Evolutionary conservation across 768 basidiomycete genomes (phyloP).

Genomic region (Leccinum subtestaceum): DNA sequence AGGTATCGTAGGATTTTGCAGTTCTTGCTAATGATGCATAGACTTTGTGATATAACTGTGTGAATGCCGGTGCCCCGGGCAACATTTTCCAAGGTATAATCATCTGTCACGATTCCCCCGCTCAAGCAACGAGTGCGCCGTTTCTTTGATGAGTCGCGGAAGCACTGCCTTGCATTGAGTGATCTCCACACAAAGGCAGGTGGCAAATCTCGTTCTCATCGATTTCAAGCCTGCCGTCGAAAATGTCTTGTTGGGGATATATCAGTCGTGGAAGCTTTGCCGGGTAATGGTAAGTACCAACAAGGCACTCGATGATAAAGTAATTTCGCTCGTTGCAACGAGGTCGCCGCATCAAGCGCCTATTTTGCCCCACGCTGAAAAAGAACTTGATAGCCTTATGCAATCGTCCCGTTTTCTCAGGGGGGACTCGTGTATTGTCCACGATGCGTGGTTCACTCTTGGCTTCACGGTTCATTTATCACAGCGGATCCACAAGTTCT

Average conservation of each 20-base stretch:
- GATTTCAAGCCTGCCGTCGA: background rate
- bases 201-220: background rate
- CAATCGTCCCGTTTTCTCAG: background rate
- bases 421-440: background rate
- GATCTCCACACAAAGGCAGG: background rate
- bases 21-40: conserved; percentile 4
- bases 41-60: background rate
- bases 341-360: background rate
- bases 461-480: background rate
- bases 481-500: background rate
- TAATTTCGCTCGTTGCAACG: background rate
- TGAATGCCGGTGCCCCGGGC: background rate
- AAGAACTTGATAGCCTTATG: background rate
- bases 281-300: background rate
- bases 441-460: background rate
- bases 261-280: background rate
- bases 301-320: background rate
- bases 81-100: background rate
- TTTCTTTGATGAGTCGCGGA: background rate
- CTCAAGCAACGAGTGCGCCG: background rate
- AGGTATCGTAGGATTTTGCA: conserved; percentile 6
- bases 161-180: background rate
- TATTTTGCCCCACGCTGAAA: background rate
- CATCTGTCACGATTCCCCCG: too few species aligned
- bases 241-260: background rate